Conservation (phyloP, 2,329 filamentous ascomycete species). For the Ophiostoma quercus region DNA sequence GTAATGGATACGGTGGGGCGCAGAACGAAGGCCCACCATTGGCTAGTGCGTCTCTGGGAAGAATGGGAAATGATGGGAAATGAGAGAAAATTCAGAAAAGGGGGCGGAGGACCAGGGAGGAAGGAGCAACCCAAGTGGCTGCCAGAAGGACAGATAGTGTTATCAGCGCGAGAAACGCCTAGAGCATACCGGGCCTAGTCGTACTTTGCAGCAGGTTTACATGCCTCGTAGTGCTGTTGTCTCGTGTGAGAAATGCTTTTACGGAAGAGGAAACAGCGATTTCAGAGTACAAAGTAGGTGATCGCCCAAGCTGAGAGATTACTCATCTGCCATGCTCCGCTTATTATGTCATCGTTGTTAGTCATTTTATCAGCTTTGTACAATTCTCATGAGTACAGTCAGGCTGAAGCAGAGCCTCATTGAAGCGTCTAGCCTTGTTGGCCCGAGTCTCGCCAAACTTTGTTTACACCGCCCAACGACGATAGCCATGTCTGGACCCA, state of each 20-base stretch:
- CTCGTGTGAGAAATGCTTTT: conserved; percentile 4
- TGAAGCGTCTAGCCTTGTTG: neutral
- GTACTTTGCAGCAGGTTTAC: conserved; percentile 15
- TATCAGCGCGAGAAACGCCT: conserved; percentile 11
- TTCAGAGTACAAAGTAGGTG: neutral
- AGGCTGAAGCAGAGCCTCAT: conserved; percentile 5
- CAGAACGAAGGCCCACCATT: conserved; percentile 18
- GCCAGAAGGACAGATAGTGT: neutral
- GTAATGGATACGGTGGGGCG: conserved; percentile 17
- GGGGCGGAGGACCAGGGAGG: conserved; percentile 16
- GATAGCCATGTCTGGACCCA: conserved; percentile 37
- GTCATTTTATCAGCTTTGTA: neutral
- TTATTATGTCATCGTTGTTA: neutral
- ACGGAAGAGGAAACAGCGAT: conserved; percentile 1
- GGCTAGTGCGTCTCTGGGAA: conserved; percentile 21
- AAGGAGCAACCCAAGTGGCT: neutral
- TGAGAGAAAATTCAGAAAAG: conserved; percentile 23
- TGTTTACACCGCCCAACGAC: neutral
- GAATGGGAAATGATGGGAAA: conserved; percentile 23
- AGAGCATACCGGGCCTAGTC: conserved; percentile 25
- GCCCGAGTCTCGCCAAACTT: neutral
- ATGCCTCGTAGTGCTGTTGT: conserved; percentile 1
- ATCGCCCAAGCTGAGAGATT: conserved; percentile 1
- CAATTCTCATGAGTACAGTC: neutral
- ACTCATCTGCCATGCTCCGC: neutral